These are phyloP conservation scores for Rutidosis leptorrhynchoides DNA, from an alignment of 129 eudicot species.

Conservation along the genomic window DNA sequence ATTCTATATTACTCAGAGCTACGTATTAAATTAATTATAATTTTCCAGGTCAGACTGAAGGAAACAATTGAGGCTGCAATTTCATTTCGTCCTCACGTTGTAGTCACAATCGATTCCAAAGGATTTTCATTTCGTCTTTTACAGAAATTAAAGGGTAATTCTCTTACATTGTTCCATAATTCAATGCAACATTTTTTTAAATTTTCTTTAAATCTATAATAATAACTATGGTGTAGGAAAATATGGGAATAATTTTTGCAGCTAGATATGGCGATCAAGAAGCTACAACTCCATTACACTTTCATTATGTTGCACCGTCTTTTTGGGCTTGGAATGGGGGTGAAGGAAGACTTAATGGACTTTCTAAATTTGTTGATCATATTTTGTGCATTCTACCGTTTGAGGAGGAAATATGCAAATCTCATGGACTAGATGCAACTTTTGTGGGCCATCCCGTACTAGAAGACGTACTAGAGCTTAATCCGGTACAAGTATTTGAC, in stretches of 20 bases:
- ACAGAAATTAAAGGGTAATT: conserved; percentile 69
- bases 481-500: conserved; percentile 36
- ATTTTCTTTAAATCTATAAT: conserved; percentile 24
- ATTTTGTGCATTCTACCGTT: conserved; percentile 85
- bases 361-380: conserved; percentile 73
- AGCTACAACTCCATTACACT: conserved; percentile 52
- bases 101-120: conserved; percentile 86
- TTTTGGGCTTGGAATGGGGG: conserved; percentile 99
- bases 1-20: not conserved
- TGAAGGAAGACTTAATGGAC: conserved; percentile 77
- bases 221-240: conserved; percentile 52
- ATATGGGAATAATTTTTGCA: conserved; percentile 65
- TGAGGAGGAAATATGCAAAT: conserved; percentile 66
- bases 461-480: conserved; percentile 66
- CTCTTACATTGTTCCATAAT: not conserved
- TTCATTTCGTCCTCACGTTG: conserved; percentile 71
- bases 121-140: conserved; percentile 90
- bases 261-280: conserved; percentile 57
- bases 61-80: conserved; percentile 71
- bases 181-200: not conserved
- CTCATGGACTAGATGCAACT: conserved; percentile 67
- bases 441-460: conserved; percentile 95
- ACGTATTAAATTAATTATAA: conserved; percentile 3
- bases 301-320: conserved; percentile 95
- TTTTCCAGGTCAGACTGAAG: conserved; percentile 60